Percentiles rank a stretch among this genome's conserved stretches.
phyloP scores from a whole-genome alignment of 2,329 filamentous ascomycete genomes.

The Cladosporium halotolerans region DNA sequence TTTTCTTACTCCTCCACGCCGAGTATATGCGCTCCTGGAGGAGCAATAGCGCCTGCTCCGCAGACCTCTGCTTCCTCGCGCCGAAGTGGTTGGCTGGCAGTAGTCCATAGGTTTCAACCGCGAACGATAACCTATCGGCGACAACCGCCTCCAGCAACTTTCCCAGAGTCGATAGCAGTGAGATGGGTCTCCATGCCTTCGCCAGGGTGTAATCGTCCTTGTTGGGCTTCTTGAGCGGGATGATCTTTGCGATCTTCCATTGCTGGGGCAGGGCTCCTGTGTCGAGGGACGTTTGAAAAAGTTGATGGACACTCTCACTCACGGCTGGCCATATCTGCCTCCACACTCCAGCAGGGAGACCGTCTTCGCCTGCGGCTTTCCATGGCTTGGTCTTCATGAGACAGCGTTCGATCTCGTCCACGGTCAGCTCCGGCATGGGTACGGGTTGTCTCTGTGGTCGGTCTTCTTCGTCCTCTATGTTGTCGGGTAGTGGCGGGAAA shows the following conservation, averaged over 20 bases:
- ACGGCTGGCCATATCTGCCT: conserved; percentile 21
- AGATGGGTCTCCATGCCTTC: too few species aligned
- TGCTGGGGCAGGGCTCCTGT: conserved; percentile 19
- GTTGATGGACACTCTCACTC: conserved; percentile 17
- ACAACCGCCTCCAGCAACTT: too few species aligned
- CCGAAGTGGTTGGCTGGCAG: too few species aligned
- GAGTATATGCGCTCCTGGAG: too few species aligned
- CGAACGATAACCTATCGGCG: too few species aligned
- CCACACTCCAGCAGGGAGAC: conserved; percentile 18
- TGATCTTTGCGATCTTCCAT: conserved; percentile 24
- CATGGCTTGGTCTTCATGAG: not conserved
- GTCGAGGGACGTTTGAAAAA: conserved; percentile 18
- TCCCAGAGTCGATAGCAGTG: too few species aligned
- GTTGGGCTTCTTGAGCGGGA: conserved; percentile 23
- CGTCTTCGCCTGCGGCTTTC: conserved; percentile 15
- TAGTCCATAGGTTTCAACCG: too few species aligned
- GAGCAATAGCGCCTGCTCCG: too few species aligned
- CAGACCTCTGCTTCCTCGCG: too few species aligned
- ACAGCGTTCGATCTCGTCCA: not conserved
- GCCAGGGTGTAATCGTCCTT: conserved; percentile 20
- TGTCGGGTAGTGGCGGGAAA: not conserved
- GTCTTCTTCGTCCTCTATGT: not conserved
- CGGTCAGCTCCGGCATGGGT: not conserved
- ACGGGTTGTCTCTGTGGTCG: not conserved
- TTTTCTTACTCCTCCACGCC: too few species aligned